These are phyloP conservation scores for Penicillium cosmopolitanum DNA, from an alignment of 495 filamentous ascomycete species.

Conservation along the genomic window DNA sequence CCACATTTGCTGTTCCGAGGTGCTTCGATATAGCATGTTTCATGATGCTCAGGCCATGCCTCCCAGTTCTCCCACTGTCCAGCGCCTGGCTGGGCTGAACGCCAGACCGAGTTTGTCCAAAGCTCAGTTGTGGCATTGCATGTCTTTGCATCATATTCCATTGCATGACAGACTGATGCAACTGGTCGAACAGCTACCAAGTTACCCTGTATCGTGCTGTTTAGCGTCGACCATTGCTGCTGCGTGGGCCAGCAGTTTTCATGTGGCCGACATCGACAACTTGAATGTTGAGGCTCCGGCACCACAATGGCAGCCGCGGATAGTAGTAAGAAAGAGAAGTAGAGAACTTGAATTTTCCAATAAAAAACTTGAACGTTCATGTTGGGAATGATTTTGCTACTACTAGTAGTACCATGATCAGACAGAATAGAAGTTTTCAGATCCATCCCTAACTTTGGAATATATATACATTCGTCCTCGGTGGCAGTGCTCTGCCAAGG, in stretches of 20 bases:
- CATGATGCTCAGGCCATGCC: constrained; percentile 56
- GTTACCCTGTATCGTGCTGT: constrained; percentile 39
- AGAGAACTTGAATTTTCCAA: neutral
- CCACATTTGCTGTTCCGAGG: constrained; percentile 25
- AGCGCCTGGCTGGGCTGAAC: constrained; percentile 40
- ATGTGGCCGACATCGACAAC: constrained; percentile 31
- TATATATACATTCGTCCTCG: neutral
- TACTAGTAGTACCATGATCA: no score
- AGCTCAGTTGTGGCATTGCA: constrained; percentile 29
- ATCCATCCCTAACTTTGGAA: no score
- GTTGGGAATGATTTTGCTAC: no score
- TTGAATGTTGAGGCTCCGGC: constrained; percentile 3
- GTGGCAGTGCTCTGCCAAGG: neutral
- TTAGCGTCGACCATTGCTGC: constrained; percentile 41
- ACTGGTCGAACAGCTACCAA: constrained; percentile 44
- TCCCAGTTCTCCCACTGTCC: constrained; percentile 49
- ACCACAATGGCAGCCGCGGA: constrained; percentile 5
- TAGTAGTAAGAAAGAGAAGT: constrained; percentile 10
- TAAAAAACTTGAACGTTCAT: neutral
- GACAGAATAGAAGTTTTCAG: no score
- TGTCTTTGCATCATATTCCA: constrained; percentile 26
- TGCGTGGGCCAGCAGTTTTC: constrained; percentile 44
- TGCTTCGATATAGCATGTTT: constrained; percentile 58
- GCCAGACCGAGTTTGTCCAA: constrained; percentile 33
- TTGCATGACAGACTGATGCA: constrained; percentile 46